Evolutionary conservation across 805 yeast species (phyloP).

Genomic region (Metschnikowia similis): DNA sequence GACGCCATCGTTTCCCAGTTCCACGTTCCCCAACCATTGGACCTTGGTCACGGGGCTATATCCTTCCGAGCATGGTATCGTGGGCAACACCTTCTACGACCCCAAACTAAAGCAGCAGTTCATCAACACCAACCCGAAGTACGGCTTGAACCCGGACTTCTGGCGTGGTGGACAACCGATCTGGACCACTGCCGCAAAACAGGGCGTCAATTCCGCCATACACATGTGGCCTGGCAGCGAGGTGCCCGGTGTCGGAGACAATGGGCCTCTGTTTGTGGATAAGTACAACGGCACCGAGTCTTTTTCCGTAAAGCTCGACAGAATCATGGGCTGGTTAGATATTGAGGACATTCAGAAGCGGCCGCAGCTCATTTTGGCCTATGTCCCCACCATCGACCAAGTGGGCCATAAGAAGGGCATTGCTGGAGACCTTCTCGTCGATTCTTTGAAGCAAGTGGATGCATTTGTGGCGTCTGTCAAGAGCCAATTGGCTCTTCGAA

Average conservation of each 20-base stretch:
- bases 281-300: constrained; percentile 61
- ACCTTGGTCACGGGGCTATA: constrained; percentile 80
- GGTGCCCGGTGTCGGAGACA: constrained; percentile 47
- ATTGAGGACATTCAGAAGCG: constrained; percentile 40
- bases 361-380: constrained; percentile 74
- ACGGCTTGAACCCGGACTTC: constrained; percentile 53
- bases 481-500: constrained; percentile 47
- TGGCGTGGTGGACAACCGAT: constrained; percentile 87
- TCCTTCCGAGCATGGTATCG: constrained; percentile 83
- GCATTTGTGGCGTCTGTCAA: constrained; percentile 49
- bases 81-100: constrained; percentile 77
- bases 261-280: constrained; percentile 52
- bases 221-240: constrained; percentile 98
- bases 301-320: constrained; percentile 50
- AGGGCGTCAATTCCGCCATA: constrained; percentile 64
- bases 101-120: constrained; percentile 53
- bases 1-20: constrained; percentile 83
- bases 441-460: constrained; percentile 64
- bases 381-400: constrained; percentile 81
- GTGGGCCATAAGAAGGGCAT: constrained; percentile 73
- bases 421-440: constrained; percentile 50
- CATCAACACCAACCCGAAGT: constrained; percentile 53
- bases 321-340: constrained; percentile 69
- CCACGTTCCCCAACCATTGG: constrained; percentile 92
- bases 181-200: constrained; percentile 71